These are phyloP conservation scores for Dissophora globulifera DNA, from an alignment of 192 early-diverging fungal species.

Conservation along the genomic window DNA sequence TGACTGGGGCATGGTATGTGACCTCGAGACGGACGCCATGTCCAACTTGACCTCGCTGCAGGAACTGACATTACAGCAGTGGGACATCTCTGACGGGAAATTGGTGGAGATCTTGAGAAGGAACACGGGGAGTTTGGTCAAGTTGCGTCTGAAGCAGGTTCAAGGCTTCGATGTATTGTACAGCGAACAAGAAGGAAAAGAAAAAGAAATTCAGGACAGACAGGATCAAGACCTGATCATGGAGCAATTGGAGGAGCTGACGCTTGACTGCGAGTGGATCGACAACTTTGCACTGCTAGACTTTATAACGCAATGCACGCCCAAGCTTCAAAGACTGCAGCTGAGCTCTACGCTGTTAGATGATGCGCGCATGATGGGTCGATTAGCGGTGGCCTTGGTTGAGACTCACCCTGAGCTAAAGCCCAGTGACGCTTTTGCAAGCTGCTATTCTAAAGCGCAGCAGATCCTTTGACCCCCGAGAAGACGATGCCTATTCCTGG, in stretches of 20 bases:
- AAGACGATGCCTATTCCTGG: neutral
- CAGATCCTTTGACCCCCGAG: neutral
- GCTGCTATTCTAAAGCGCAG: neutral
- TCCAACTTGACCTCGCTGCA: neutral
- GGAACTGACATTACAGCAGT: conserved; percentile 15
- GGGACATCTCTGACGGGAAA: neutral
- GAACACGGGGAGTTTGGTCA: neutral
- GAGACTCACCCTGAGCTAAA: neutral
- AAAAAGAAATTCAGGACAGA: neutral
- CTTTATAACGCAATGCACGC: conserved; percentile 4
- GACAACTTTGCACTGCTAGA: conserved; percentile 14
- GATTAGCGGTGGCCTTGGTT: neutral
- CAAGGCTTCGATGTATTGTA: neutral
- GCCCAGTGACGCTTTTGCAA: neutral
- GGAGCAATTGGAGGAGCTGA: conserved; percentile 9
- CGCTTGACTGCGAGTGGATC: conserved; percentile 11
- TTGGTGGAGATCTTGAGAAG: neutral
- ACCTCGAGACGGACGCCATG: neutral
- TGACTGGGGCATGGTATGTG: conserved; percentile 3
- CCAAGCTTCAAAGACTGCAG: neutral
- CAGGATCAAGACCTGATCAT: neutral
- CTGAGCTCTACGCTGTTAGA: neutral
- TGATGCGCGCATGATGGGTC: neutral
- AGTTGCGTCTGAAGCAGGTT: neutral
- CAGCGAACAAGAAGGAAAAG: neutral